A percentile compares a stretch with the other conserved stretches of the same genome.
Evolutionary conservation across 805 yeast species (phyloP).

Genomic region (Pichia manshurica): DNA sequence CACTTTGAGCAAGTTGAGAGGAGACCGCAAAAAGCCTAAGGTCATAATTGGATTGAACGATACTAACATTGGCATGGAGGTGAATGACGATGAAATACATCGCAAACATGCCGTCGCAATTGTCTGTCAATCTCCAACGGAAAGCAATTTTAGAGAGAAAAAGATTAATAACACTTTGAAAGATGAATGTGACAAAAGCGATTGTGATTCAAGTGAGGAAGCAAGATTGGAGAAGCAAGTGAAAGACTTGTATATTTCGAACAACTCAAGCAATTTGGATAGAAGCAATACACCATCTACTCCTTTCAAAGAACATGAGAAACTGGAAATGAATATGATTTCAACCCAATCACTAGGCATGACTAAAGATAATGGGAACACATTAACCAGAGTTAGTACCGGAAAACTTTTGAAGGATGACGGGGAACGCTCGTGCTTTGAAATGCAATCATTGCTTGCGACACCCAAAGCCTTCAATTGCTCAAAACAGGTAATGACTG

Average conservation of each 20-base stretch:
- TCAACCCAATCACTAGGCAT: slow-evolving; percentile 8
- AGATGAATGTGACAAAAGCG: slow-evolving; percentile 16
- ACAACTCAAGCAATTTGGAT: slow-evolving; percentile 17
- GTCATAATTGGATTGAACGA: slow-evolving; percentile 27
- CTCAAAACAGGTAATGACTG: slow-evolving; percentile 18
- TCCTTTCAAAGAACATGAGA: neutral
- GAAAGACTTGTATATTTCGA: slow-evolving; percentile 29
- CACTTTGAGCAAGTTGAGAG: slow-evolving; percentile 77
- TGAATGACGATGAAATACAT: slow-evolving; percentile 11
- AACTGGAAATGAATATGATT: slow-evolving; percentile 13
- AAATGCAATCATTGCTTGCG: slow-evolving; percentile 23
- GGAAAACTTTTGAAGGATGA: slow-evolving; percentile 13
- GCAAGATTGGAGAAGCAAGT: slow-evolving; percentile 29
- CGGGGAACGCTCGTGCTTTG: slow-evolving; percentile 23
- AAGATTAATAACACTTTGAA: neutral
- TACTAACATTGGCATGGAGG: neutral
- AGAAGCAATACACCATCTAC: slow-evolving; percentile 9
- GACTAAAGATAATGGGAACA: slow-evolving; percentile 8
- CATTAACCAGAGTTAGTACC: slow-evolving; percentile 11
- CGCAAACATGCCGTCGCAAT: slow-evolving; percentile 17
- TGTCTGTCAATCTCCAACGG: slow-evolving; percentile 15
- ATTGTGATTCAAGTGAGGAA: slow-evolving; percentile 25
- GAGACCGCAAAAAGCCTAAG: slow-evolving; percentile 33
- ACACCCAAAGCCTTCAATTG: slow-evolving; percentile 24
- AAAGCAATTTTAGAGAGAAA: neutral